These are phyloP conservation scores for Colletotrichum tropicicola DNA, from an alignment of 2,329 filamentous ascomycete species.

Conservation along the genomic window DNA sequence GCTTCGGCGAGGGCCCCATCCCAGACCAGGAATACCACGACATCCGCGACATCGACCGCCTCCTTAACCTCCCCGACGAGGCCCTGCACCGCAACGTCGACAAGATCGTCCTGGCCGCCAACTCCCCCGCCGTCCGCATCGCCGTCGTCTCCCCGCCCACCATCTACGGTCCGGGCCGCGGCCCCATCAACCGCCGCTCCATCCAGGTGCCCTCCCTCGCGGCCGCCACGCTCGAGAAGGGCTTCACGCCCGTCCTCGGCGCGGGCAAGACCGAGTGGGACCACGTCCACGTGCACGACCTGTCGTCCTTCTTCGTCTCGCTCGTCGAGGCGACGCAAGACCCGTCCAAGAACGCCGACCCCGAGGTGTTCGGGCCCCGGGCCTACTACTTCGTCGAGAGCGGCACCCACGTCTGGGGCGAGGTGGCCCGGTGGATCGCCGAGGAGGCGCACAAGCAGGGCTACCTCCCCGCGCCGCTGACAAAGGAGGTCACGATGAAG, in stretches of 20 bases:
- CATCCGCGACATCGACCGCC: slow-evolving; percentile 62
- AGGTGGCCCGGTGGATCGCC: slow-evolving; percentile 64
- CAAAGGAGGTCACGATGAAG: slow-evolving; percentile 39
- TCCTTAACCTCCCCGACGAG: slow-evolving; percentile 63
- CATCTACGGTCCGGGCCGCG: slow-evolving; percentile 61
- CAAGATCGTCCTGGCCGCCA: slow-evolving; percentile 64
- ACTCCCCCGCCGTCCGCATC: slow-evolving; percentile 46
- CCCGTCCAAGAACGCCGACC: slow-evolving; percentile 59
- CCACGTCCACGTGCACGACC: slow-evolving; percentile 60
- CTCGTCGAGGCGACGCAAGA: slow-evolving; percentile 64
- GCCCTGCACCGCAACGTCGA: slow-evolving; percentile 75
- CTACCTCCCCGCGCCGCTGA: slow-evolving; percentile 37
- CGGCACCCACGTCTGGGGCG: slow-evolving; percentile 70
- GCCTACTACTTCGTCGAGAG: slow-evolving; percentile 76
- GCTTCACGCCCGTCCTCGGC: slow-evolving; percentile 53
- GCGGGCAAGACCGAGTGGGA: slow-evolving; percentile 59
- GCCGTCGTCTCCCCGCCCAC: slow-evolving; percentile 58
- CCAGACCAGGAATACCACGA: slow-evolving; percentile 65
- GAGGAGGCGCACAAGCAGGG: slow-evolving; percentile 59
- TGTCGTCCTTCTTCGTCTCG: slow-evolving; percentile 51
- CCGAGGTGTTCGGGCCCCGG: slow-evolving; percentile 69
- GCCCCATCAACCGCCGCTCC: slow-evolving; percentile 57
- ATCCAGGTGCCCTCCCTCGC: slow-evolving; percentile 57
- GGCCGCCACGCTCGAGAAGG: slow-evolving; percentile 48
- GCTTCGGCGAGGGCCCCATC: slow-evolving; percentile 53